Percentiles rank a stretch among this genome's conserved stretches.
phyloP scores from a whole-genome alignment of 495 filamentous ascomycete species.

The Aspergillus nanangensis region DNA sequence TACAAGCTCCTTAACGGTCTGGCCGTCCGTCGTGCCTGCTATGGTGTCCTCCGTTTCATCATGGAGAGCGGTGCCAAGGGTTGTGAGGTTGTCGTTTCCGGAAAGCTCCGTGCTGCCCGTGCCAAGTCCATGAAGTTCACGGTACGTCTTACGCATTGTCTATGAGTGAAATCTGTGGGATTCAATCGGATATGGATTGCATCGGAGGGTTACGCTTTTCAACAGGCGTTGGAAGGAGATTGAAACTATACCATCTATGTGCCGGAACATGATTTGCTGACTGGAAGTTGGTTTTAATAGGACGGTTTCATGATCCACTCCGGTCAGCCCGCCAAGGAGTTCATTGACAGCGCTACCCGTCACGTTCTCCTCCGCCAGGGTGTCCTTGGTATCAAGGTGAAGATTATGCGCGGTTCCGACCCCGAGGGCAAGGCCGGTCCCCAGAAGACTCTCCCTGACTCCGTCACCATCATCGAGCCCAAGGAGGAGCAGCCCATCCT shows the following conservation, averaged over 20 bases:
- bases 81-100: conserved; percentile 98
- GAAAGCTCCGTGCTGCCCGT: conserved; percentile 96
- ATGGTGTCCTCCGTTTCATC: conserved; percentile 99
- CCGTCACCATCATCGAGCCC: conserved; percentile 98
- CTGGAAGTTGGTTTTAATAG: conserved; percentile 29
- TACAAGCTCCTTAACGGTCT: conserved; percentile 99
- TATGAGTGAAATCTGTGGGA: background rate
- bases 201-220: background rate
- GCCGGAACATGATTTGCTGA: no score
- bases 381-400: conserved; percentile 99
- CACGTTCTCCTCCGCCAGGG: conserved; percentile 99
- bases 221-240: background rate
- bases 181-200: background rate
- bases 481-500: conserved; percentile 96
- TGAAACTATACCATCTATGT: no score
- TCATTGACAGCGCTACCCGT: conserved; percentile 96
- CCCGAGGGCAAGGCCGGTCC: conserved; percentile 98
- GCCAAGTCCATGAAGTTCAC: conserved; percentile 99
- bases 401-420: conserved; percentile 99
- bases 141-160: conserved; percentile 48
- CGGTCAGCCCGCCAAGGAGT: conserved; percentile 98
- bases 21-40: conserved; percentile 95
- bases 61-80: conserved; percentile 99
- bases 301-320: conserved; percentile 99
- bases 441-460: conserved; percentile 93